Conservation (phyloP, 331 rosid species). For the Ulmus americana region DNA sequence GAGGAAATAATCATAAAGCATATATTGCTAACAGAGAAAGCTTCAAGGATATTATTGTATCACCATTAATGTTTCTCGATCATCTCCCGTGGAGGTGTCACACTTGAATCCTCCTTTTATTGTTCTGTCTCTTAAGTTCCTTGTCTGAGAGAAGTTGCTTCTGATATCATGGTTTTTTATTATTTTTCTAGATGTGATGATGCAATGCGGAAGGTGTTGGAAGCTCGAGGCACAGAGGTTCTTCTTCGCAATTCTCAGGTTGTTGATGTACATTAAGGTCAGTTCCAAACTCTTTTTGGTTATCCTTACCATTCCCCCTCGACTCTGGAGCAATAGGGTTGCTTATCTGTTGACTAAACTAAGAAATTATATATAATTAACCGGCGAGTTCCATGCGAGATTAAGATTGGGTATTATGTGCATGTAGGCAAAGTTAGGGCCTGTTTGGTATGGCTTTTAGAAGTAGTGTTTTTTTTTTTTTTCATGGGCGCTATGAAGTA, state of each 20-base stretch:
- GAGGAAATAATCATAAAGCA: constrained; percentile 44
- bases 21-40: constrained; percentile 61
- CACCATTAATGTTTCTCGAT: constrained; percentile 90
- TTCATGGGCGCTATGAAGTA: too few relatives aligned
- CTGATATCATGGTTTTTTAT: constrained; percentile 25
- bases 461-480: too few relatives aligned
- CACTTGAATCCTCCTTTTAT: constrained; percentile 18
- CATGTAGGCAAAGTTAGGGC: too few relatives aligned
- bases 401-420: too few relatives aligned
- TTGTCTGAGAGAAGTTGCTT: constrained; percentile 9
- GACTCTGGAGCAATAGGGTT: background rate
- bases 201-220: constrained; percentile 61
- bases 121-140: background rate
- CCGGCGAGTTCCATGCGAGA: background rate
- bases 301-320: background rate
- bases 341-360: background rate
- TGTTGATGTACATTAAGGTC: constrained; percentile 12
- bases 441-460: too few relatives aligned
- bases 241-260: constrained; percentile 23
- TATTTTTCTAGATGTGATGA: constrained; percentile 62
- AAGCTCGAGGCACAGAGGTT: constrained; percentile 33
- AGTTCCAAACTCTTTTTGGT: background rate
- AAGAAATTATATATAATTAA: background rate
- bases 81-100: constrained; percentile 98
- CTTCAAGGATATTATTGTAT: constrained; percentile 75